Base-by-base conservation (phyloP, 2,329 filamentous ascomycete species). In the Trichoderma atroviride region DNA sequence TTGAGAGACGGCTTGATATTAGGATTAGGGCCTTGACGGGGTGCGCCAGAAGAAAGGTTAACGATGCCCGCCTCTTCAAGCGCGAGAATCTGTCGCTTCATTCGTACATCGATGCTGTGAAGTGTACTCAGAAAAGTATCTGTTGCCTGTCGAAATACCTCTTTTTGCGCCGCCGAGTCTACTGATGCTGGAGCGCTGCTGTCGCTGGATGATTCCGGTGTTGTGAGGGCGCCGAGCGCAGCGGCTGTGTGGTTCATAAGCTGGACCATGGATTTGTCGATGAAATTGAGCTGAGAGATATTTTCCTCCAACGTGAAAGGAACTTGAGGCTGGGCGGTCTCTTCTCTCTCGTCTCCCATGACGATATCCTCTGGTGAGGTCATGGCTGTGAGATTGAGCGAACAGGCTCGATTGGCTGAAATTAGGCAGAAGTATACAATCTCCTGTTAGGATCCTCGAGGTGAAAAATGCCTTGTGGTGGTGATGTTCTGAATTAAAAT, bases 51-150 rank as follows among this genome's bases (percentile, higher is more conserved):
- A 37, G 74, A 76, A 40, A 85, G 79, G 76, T 84, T 83, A 74
- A 96, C 88, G 71, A 96, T 92, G 52, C 88, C 88, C 0, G 91
- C 92, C 79, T 97, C 93, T 78, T 96, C 92, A 4, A 97, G 83
- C 0, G 91, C 92, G 77, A 91, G 89, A 58, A 94, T 90, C 62
- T 81, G 80, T 9, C 80, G 78, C 75, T 91, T 91, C 65, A 96
- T 87, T 57, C 88, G 85, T 13, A 94, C 91, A 76, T 93, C 90
- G 62, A 96, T 87, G 7, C 86, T 86, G 72, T 93, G 92, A 3
- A 97, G 83, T 2, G 89, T 89, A 0, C 85, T 84, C 73, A 96
- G 89, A 78, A 95, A 96, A 9, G 87, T 84, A 65, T 86, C 86
- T 73, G 87, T 89, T 0, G 88, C 86, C 4, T 82, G 78, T 73